Evolutionary conservation across 208 protist species (phyloP).

Genomic region (Wallacemonas collosoma): DNA sequence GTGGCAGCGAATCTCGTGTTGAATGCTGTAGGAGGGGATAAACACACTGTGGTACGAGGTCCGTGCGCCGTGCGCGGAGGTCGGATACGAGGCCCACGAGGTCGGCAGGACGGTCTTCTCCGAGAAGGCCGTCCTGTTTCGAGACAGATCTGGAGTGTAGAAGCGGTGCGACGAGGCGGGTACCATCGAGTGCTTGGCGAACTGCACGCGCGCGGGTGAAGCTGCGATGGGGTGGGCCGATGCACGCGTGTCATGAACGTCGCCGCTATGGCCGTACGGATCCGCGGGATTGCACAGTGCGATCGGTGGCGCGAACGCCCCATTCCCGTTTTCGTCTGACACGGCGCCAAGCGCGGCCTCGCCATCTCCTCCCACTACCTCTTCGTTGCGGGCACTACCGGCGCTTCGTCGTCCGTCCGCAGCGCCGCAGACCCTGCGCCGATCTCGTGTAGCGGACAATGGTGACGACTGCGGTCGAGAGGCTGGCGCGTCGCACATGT

Average conservation of each 20-base stretch:
- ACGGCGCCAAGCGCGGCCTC: too few species aligned
- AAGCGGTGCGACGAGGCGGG: constrained; percentile 4
- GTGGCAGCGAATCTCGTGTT: constrained; percentile 32
- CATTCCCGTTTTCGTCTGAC: background rate
- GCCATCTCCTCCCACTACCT: too few species aligned
- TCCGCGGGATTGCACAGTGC: background rate
- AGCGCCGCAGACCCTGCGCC: too few species aligned
- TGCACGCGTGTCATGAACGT: background rate
- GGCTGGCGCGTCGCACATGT: too few species aligned
- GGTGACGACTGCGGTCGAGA: too few species aligned
- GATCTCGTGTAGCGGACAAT: too few species aligned
- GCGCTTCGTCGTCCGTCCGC: too few species aligned
- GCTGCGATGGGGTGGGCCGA: background rate
- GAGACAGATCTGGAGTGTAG: constrained; percentile 15
- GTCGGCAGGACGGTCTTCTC: background rate
- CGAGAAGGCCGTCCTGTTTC: too few species aligned
- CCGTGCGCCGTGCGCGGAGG: background rate
- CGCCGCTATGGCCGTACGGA: background rate
- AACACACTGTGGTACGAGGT: constrained; percentile 21
- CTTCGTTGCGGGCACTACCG: too few species aligned
- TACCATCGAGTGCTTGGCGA: background rate
- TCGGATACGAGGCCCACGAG: background rate
- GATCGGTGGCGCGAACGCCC: background rate
- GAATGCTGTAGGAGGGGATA: constrained; percentile 25
- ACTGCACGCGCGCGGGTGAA: background rate